Percentiles rank a stretch among this genome's conserved stretches.
Conservation (phyloP, 2,329 filamentous ascomycete genomes). For the Ascochyta lentis region DNA sequence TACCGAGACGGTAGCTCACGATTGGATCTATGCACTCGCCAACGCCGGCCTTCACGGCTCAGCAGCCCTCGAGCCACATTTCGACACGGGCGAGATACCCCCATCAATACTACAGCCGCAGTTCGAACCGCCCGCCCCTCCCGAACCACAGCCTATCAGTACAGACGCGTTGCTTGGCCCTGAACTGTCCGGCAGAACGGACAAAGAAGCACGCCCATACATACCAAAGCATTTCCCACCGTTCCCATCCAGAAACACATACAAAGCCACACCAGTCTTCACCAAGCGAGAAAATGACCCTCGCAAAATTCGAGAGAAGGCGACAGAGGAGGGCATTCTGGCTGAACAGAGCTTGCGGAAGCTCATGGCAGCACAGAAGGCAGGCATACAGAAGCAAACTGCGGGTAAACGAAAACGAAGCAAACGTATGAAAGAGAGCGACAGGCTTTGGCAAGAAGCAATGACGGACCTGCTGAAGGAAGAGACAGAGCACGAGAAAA, state of each 20-base stretch:
- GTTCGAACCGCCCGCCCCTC: slow-evolving; percentile 51
- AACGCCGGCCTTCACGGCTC: slow-evolving; percentile 49
- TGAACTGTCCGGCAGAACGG: slow-evolving; percentile 56
- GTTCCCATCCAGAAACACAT: slow-evolving; percentile 70
- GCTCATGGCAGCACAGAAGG: slow-evolving; percentile 58
- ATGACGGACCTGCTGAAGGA: slow-evolving; percentile 58
- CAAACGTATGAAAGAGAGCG: slow-evolving; percentile 50
- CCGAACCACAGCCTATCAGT: slow-evolving; percentile 51
- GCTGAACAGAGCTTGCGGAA: slow-evolving; percentile 71
- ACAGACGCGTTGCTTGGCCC: slow-evolving; percentile 60
- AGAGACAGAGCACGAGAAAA: slow-evolving; percentile 42
- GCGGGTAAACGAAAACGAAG: slow-evolving; percentile 51
- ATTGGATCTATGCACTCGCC: slow-evolving; percentile 63
- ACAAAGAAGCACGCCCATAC: slow-evolving; percentile 58
- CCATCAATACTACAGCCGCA: slow-evolving; percentile 47
- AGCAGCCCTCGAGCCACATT: slow-evolving; percentile 49
- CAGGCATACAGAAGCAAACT: slow-evolving; percentile 51
- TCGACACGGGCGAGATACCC: slow-evolving; percentile 50
- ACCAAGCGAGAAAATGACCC: slow-evolving; percentile 66
- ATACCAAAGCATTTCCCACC: slow-evolving; percentile 67
- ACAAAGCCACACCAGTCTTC: slow-evolving; percentile 65
- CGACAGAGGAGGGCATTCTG: slow-evolving; percentile 69
- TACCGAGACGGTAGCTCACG: slow-evolving; percentile 62
- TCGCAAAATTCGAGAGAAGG: slow-evolving; percentile 65
- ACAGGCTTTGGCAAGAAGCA: slow-evolving; percentile 63